Evolutionary conservation across 164 flowering plant genomes (phyloP), one percentile per base, ranked within the genome.

Genomic region (Chimonanthus salicifolius): DNA sequence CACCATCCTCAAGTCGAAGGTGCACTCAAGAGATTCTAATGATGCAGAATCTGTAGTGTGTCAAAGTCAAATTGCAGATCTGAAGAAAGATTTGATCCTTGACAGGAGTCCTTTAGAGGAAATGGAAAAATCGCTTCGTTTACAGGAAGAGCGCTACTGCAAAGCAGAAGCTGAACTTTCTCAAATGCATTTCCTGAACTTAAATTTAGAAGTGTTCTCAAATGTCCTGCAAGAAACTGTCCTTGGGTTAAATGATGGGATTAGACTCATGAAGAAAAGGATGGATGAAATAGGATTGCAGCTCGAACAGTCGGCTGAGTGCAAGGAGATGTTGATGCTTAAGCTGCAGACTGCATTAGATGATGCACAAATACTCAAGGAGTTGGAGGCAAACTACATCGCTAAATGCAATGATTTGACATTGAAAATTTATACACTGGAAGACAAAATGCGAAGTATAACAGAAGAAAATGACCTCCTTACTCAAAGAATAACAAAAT

Each of bases 111-210:
- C 87, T 71, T 71, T 79, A 46, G 87, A 82, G 77, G 88, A 88
- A 70, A 72, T 84, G 83, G 86, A 82, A 76, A 83, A 76, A 72
- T 88, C 93, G 0, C 82, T 90, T 63, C 78, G 67, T 54, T 78
- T 85, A 82, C 94, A 90, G 75, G 89, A 88, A 78, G 89, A 86
- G 65, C 90, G 86, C 47, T 85, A 87, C 70, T 76, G 51, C 70
- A 87, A 88, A 81, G 87, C 87, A 58, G 94, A 92, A 75, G 84
- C 80, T 79, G 97, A 94, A 77, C 82, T 87, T 21, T 82, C 47
- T 58, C 92, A 92, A 76, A 81, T 89, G 87, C 85, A 82, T 78
- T 72, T 74, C 45, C 73, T 68, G 47, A 88, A 88, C 75, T 21
- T 88, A 20, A 72, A 86, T 67, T 81, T 88, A 76, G 92, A 89